Evolutionary conservation across 2,329 filamentous ascomycete species (phyloP), one percentile per base, ranked within the genome.

Genomic region (Bipolaris zeicola): DNA sequence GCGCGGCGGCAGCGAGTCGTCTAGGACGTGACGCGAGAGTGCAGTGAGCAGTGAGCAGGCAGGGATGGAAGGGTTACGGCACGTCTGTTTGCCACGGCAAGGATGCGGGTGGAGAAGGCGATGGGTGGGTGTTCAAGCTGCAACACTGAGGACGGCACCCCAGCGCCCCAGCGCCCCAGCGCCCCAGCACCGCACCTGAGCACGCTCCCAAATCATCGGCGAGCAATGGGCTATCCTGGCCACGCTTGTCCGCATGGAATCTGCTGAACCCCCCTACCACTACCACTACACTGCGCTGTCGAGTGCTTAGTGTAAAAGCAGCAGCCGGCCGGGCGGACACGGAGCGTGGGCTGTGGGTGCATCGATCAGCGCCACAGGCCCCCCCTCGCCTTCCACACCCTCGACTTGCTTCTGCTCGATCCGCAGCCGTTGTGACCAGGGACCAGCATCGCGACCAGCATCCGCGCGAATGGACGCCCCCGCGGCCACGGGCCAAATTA

Each of bases 1-100:
- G 62, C 65, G 67, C 64, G 48, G 55, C 62, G 64, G 63, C 65
- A 69, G 58, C 64, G 64, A 67, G 64, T 65, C 55, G 60, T 63
- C 60, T 63, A 54, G 60, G 64, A 8, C 61, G 64, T 66, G 65
- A 68, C 64, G 58, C 60, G 62, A 53, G 42, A 54, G 46, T 62
- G 65, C 63, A 66, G 64, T 45, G 51, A 33, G 48, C 57, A 41
- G 39, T 45, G 51, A 33, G 48, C 57, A 41, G 39, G 39, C 28
- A 50, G 56, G 63, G 58, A 52, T 60, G 28, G 41, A 41, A 48
- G 52, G 52, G 56, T 60, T 60, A 57, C 58, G 62, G 61, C 58
- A 65, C 60, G 56, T 50, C 52, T 63, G 58, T 58, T 62, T 60
- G 58, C 58, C 62, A 58, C 61, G 52, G 60, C 60, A 54, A 47